phyloP scores from a whole-genome alignment of 2,329 filamentous ascomycete genomes.

The Mariannaea elegans region DNA sequence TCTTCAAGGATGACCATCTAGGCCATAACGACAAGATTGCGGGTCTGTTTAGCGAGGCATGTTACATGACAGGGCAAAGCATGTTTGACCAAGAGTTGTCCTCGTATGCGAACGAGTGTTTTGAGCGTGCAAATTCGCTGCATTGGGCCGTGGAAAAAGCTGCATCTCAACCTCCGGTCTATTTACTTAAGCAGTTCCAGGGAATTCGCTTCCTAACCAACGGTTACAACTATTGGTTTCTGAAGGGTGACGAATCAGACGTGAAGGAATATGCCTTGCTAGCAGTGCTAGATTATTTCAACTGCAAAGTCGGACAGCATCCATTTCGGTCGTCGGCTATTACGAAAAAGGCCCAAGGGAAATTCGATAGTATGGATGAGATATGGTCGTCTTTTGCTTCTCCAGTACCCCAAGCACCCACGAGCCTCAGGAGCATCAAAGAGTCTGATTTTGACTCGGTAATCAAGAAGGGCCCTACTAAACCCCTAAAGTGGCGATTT shows the following conservation, averaged over 20 bases:
- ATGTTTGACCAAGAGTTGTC: constrained; percentile 3
- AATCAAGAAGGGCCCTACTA: neutral
- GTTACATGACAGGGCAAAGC: constrained; percentile 19
- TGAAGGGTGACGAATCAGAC: neutral
- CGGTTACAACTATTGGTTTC: constrained; percentile 16
- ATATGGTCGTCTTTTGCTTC: constrained; percentile 5
- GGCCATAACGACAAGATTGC: neutral
- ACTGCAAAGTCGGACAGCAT: constrained; percentile 5
- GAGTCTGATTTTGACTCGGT: constrained; percentile 1
- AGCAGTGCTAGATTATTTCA: constrained; percentile 11
- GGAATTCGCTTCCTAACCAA: constrained; percentile 1
- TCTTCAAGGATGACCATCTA: constrained; percentile 1
- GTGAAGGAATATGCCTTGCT: constrained; percentile 11
- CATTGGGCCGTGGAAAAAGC: constrained; percentile 12
- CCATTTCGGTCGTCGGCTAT: constrained; percentile 2
- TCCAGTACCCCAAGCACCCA: neutral
- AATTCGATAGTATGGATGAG: neutral
- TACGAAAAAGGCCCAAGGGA: neutral
- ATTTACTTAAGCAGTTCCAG: constrained; percentile 4
- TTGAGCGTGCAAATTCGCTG: constrained; percentile 19
- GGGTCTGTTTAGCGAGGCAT: constrained; percentile 9
- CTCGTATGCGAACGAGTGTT: constrained; percentile 10
- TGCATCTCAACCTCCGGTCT: neutral
- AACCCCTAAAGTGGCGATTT: neutral
- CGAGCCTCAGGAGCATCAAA: neutral